Percentiles rank a stretch among this genome's conserved stretches.
These are phyloP conservation scores for Aspergillus aculeatinus DNA, from an alignment of 2,329 filamentous ascomycete genomes.

Conservation along the genomic window DNA sequence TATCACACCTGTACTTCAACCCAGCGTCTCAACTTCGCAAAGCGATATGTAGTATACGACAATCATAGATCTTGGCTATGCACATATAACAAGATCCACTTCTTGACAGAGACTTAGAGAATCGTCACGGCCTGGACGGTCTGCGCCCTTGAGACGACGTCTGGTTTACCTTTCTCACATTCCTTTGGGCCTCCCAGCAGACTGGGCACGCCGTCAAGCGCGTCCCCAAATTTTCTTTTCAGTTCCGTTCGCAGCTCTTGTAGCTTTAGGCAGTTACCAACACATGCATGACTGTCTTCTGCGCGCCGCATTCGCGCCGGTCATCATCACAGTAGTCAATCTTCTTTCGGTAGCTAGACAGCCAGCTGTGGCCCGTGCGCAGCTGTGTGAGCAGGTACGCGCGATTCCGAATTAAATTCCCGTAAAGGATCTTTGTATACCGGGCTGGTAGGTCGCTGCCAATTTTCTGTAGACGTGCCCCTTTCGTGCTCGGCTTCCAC, in stretches of 20 bases:
- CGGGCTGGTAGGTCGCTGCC: slow-evolving; percentile 8
- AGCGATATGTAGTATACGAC: no score
- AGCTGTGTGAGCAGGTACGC: slow-evolving; percentile 23
- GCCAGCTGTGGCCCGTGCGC: slow-evolving; percentile 23
- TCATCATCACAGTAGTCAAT: slow-evolving; percentile 14
- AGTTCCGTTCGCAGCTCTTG: no score
- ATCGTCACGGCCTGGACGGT: neutral
- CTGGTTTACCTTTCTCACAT: slow-evolving; percentile 10
- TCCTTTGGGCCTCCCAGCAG: slow-evolving; percentile 11
- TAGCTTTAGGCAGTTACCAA: slow-evolving; percentile 17
- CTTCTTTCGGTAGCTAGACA: slow-evolving; percentile 17
- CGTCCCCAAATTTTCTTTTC: no score
- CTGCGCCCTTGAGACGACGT: neutral
- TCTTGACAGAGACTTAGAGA: no score
- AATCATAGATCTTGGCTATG: no score
- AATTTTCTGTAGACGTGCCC: slow-evolving; percentile 10
- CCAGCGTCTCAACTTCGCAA: no score
- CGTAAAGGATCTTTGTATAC: slow-evolving; percentile 14
- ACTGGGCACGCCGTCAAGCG: slow-evolving; percentile 1
- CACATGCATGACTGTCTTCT: slow-evolving; percentile 21
- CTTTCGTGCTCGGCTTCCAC: slow-evolving; percentile 12
- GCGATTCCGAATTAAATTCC: slow-evolving; percentile 14
- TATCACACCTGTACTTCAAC: no score
- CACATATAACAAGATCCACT: no score
- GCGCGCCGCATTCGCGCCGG: slow-evolving; percentile 19